phyloP scores from a whole-genome alignment of 805 yeast species.

The Metschnikowia bowlesiae region DNA sequence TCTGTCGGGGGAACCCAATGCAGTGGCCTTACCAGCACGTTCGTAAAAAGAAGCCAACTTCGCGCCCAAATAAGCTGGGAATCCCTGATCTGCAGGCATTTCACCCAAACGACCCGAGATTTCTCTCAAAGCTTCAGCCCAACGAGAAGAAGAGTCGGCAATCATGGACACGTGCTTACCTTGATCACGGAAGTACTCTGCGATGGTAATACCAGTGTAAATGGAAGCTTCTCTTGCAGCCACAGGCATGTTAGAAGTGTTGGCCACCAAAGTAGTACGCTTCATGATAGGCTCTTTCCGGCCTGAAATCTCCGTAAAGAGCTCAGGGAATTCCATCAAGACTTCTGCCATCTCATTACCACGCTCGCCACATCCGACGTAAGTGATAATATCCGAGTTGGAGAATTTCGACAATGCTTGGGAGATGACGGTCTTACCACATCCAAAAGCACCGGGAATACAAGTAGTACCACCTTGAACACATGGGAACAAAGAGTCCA shows the following conservation, averaged over 20 bases:
- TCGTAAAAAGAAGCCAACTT: conserved; percentile 98
- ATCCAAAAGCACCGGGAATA: conserved; percentile 99
- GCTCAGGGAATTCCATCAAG: conserved; percentile 98
- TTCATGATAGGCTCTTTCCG: conserved; percentile 98
- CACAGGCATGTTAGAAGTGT: conserved; percentile 99
- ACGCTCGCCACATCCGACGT: conserved; percentile 92
- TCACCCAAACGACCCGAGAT: conserved; percentile 99
- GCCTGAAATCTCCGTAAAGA: conserved; percentile 85
- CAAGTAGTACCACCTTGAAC: conserved; percentile 99
- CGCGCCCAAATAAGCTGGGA: conserved; percentile 99
- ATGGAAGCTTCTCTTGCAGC: conserved; percentile 99
- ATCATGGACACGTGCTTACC: conserved; percentile 99
- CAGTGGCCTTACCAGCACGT: conserved; percentile 96
- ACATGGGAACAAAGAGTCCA: conserved; percentile 96
- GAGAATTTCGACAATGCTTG: conserved; percentile 96
- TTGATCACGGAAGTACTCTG: conserved; percentile 99
- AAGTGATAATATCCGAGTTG: conserved; percentile 93
- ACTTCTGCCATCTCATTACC: conserved; percentile 99
- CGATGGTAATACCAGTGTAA: conserved; percentile 97
- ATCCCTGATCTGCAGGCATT: conserved; percentile 99
- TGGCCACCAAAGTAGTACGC: conserved; percentile 97
- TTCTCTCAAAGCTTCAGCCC: conserved; percentile 99
- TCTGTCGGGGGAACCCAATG: conserved; percentile 95
- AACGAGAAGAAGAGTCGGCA: conserved; percentile 99
- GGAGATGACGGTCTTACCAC: conserved; percentile 98